Evolutionary conservation across 257 asterid species (phyloP), one percentile per base, ranked within the genome.

Genomic region (Solanum peruvianum): DNA sequence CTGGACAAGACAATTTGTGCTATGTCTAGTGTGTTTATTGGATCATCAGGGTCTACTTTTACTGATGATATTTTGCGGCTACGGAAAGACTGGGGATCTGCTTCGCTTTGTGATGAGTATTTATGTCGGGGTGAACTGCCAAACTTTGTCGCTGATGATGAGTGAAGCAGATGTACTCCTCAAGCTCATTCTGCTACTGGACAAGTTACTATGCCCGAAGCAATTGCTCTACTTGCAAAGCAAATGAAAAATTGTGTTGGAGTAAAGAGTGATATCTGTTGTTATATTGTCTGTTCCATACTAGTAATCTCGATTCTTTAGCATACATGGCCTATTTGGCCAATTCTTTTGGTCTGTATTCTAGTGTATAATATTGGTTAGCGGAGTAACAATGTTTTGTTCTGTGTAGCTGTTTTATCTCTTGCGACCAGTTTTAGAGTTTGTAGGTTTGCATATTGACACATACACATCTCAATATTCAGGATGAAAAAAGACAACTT

Each of bases 1-100:
- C 92, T 97, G 93, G 99, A 97, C 91, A 97, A 97, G 90, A 94
- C 99, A n/a, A 95, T 97, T 10, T 96, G 99, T 88, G 99, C 99
- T 47, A 89, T 97, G 89, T 95, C 99, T 15, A 89, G 94, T 7
- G 99, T 94, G 69, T 97, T 97, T 85, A 92, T 97, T 86, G 99
- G 99, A 67, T 88, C 99, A 20, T 92, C 98, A 11, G 98, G 99
- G 39, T 97, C 99, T 87, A 97, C 99, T 25, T 97, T 97, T 93
- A 97, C 99, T 1, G 99, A 97, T 76, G 99, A 97, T 80, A 97
- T 97, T 71, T 87, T 95, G 89, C 93, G 99, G 87, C 95, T 97
- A 27, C 92, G 99, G 44, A 95, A 92, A 88, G 99, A 88, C 84
- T 97, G 99, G 99, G 97, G 95, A 69, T 93, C 99, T 23, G 94